Percentiles rank a stretch among this genome's conserved stretches.
Evolutionary conservation across 768 basidiomycete genomes (phyloP).

Genomic region (Hebeloma cylindrosporum): DNA sequence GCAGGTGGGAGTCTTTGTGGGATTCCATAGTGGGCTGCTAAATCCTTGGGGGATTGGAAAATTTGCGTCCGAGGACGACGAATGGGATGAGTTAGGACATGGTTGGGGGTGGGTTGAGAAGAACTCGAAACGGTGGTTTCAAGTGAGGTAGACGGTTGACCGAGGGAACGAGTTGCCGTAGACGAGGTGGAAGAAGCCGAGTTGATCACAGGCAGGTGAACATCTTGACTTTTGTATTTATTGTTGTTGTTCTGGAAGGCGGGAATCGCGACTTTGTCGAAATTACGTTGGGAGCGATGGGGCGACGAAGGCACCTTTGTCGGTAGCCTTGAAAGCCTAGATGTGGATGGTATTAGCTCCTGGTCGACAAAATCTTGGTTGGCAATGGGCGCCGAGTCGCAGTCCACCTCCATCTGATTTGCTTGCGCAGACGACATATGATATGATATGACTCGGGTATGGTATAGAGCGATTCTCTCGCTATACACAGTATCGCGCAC

Average conservation of each 20-base stretch:
- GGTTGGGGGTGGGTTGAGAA: slow-evolving; percentile 35
- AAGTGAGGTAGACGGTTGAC: slow-evolving; percentile 41
- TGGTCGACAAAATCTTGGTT: slow-evolving; percentile 35
- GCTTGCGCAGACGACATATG: slow-evolving; percentile 23
- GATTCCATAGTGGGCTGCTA: slow-evolving; percentile 78
- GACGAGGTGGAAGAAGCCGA: slow-evolving; percentile 41
- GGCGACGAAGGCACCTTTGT: slow-evolving; percentile 46
- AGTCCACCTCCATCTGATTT: slow-evolving; percentile 25
- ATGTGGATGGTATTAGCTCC: slow-evolving; percentile 55
- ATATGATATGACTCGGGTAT: slow-evolving; percentile 17
- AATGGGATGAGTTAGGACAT: slow-evolving; percentile 58
- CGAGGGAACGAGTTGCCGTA: slow-evolving; percentile 38
- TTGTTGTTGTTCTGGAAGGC: slow-evolving; percentile 34
- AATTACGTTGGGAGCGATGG: slow-evolving; percentile 23
- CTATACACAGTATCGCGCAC: slow-evolving; percentile 22
- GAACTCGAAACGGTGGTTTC: slow-evolving; percentile 61
- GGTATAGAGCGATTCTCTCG: slow-evolving; percentile 17
- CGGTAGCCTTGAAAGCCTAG: slow-evolving; percentile 54
- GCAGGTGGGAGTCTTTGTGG: slow-evolving; percentile 69
- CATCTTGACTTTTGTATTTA: slow-evolving; percentile 45
- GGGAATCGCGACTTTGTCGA: slow-evolving; percentile 51
- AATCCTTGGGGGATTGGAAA: slow-evolving; percentile 63
- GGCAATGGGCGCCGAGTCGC: slow-evolving; percentile 16
- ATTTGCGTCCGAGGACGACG: slow-evolving; percentile 73
- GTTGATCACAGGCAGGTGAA: slow-evolving; percentile 43